Evolutionary conservation across 139 green algal genomes (phyloP).

Genomic region (Pseudopediastrum boryanum): DNA sequence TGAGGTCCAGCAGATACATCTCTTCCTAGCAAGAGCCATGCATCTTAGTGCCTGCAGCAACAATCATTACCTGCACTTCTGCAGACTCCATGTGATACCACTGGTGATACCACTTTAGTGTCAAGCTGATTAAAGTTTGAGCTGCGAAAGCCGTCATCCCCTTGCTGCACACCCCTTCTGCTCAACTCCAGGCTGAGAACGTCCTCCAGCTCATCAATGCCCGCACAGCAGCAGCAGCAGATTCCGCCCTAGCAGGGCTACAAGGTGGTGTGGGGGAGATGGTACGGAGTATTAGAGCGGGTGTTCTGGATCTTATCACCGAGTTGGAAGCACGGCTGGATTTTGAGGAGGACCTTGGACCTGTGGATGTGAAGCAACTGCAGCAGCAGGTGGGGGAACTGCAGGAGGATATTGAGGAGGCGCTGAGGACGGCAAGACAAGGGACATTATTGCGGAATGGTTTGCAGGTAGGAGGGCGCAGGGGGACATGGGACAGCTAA

Average conservation of each 20-base stretch:
- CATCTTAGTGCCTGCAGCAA: not conserved
- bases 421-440: slow-evolving; percentile 75
- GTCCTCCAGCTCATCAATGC: slow-evolving; percentile 84
- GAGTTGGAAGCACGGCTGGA: slow-evolving; percentile 90
- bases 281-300: slow-evolving; percentile 59
- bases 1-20: not conserved
- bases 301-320: slow-evolving; percentile 75
- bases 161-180: not conserved
- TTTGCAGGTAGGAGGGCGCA: too few species aligned
- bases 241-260: slow-evolving; percentile 88
- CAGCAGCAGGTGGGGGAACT: slow-evolving; percentile 34
- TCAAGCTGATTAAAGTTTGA: not conserved
- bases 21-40: not conserved
- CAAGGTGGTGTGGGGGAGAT: slow-evolving; percentile 67
- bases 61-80: not conserved
- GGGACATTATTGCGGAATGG: too few species aligned
- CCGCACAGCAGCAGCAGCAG: slow-evolving; percentile 83
- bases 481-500: too few species aligned
- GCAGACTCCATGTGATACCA: not conserved
- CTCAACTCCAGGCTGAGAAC: slow-evolving; percentile 79
- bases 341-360: slow-evolving; percentile 96
- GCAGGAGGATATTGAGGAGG: slow-evolving; percentile 53
- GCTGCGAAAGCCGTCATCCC: not conserved
- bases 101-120: not conserved
- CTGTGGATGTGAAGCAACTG: slow-evolving; percentile 69